Percentiles rank a stretch among this genome's conserved stretches.
Evolutionary conservation across 352 stramenopile species (phyloP).

Genomic region (Globisporangium ultimum): DNA sequence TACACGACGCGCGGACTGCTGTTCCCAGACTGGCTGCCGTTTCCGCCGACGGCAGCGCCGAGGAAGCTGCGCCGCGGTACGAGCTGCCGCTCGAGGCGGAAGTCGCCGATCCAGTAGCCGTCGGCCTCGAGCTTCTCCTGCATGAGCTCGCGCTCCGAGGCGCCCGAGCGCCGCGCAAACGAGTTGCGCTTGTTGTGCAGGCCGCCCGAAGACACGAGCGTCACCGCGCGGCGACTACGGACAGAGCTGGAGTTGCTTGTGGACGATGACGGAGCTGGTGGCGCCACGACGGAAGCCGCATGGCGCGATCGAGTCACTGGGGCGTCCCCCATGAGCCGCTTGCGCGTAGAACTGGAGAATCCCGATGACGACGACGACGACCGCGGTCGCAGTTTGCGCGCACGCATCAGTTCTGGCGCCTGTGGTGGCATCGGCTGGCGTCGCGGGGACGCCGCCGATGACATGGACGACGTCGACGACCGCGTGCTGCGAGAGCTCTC

Average conservation of each 20-base stretch:
- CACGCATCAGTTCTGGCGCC: background rate
- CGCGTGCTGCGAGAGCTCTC: background rate
- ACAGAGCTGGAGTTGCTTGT: background rate
- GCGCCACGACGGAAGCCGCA: background rate
- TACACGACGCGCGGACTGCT: constrained; percentile 10
- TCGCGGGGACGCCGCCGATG: constrained; percentile 12
- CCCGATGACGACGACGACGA: constrained; percentile 18
- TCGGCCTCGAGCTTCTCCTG: constrained; percentile 57
- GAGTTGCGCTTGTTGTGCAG: constrained; percentile 21
- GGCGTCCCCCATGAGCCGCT: constrained; percentile 1
- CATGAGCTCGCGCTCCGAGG: constrained; percentile 42
- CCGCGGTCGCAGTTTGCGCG: constrained; percentile 13
- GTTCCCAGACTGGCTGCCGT: constrained; percentile 8
- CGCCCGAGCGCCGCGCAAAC: constrained; percentile 20
- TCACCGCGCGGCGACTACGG: constrained; percentile 6
- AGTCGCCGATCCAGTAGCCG: constrained; percentile 81
- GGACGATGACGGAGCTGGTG: background rate
- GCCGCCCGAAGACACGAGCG: constrained; percentile 9
- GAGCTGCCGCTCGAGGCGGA: constrained; percentile 42
- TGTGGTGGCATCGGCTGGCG: background rate
- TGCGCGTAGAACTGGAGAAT: constrained; percentile 12
- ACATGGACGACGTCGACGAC: background rate
- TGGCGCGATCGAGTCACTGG: background rate
- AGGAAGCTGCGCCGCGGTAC: constrained; percentile 23
- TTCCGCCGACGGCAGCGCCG: background rate